phyloP scores from a whole-genome alignment of 176 grass and related monocot species.

The Triticum turgidum region DNA sequence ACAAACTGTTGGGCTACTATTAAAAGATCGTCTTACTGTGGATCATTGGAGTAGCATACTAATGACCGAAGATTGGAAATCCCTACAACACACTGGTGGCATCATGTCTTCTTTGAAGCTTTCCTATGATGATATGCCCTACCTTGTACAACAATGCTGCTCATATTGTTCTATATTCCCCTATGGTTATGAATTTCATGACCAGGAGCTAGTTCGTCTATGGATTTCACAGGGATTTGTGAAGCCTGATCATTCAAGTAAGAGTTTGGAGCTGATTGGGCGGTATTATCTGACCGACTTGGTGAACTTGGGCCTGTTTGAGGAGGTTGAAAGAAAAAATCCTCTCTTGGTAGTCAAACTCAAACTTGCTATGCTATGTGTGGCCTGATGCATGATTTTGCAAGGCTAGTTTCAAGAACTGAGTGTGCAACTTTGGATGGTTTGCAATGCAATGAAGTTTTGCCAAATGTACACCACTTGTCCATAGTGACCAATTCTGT shows the following conservation, averaged over 20 bases:
- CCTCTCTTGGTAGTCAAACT: neutral
- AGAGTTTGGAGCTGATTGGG: constrained; percentile 32
- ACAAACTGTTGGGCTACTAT: neutral
- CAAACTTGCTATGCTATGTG: constrained; percentile 9
- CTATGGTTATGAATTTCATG: neutral
- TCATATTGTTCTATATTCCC: constrained; percentile 23
- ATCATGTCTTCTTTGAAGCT: constrained; percentile 26
- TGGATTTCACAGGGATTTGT: constrained; percentile 65
- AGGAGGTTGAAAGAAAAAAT: neutral
- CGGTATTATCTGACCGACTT: constrained; percentile 2
- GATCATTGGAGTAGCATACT: constrained; percentile 26
- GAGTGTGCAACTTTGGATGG: constrained; percentile 19
- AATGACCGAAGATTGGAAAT: constrained; percentile 21
- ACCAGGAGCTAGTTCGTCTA: neutral
- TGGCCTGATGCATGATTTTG: constrained; percentile 48
- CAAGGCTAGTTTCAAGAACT: constrained; percentile 20
- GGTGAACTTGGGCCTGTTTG: constrained; percentile 11
- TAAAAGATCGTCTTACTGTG: neutral
- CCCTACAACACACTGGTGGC: neutral
- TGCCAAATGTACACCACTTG: constrained; percentile 2
- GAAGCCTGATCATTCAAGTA: neutral
- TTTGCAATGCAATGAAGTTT: neutral
- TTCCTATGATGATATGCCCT: constrained; percentile 17
- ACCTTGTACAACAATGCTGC: neutral
- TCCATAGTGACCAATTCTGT: constrained; percentile 28